phyloP scores from a whole-genome alignment of 2,329 filamentous ascomycete genomes.

The Cordyceps tenuipes region DNA sequence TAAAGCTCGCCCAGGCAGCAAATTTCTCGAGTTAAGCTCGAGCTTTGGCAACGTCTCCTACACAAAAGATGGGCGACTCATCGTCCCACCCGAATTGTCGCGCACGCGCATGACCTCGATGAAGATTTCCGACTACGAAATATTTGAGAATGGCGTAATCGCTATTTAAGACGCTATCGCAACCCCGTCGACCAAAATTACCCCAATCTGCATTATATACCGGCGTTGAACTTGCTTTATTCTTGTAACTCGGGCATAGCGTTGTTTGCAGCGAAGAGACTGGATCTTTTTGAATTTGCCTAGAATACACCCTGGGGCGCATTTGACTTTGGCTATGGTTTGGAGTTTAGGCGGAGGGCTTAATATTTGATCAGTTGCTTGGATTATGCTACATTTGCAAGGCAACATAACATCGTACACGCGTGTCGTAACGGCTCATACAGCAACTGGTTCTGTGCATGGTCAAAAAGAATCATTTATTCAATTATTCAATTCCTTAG shows the following conservation, averaged over 20 bases:
- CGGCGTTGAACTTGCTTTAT: neutral
- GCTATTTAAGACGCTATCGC: constrained; percentile 22
- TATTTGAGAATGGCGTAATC: constrained; percentile 33
- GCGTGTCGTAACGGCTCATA: neutral
- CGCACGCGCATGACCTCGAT: constrained; percentile 45
- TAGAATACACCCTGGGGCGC: neutral
- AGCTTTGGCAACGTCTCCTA: constrained; percentile 53
- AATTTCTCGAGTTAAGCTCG: constrained; percentile 55
- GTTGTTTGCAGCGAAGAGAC: neutral
- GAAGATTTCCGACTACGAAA: constrained; percentile 49
- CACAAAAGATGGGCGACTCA: constrained; percentile 50
- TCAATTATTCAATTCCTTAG: too few species aligned
- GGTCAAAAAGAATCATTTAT: neutral
- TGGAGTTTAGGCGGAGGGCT: neutral
- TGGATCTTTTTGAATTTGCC: neutral
- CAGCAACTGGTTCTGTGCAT: neutral
- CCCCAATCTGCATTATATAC: neutral
- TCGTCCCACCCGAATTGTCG: constrained; percentile 48
- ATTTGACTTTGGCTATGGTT: neutral
- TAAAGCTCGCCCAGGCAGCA: constrained; percentile 46
- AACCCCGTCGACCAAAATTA: neutral
- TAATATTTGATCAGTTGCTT: neutral
- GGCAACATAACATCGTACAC: neutral
- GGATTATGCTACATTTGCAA: neutral
- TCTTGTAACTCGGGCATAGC: neutral